phyloP scores from a whole-genome alignment of 352 stramenopile species.

The Phytophthora pisi region DNA sequence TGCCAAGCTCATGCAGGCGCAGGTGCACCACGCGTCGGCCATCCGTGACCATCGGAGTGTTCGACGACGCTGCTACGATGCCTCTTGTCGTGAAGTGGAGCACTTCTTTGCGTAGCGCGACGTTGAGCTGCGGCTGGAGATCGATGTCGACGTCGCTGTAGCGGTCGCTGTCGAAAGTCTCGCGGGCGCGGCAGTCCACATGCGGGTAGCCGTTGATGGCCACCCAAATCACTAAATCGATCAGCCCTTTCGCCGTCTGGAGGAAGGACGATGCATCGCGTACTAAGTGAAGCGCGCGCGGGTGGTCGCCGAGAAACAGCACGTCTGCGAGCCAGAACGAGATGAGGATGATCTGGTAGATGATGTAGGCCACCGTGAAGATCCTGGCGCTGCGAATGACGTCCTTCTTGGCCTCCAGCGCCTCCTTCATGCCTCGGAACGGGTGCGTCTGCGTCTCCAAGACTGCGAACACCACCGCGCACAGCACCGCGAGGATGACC shows the following conservation, averaged over 20 bases:
- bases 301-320: constrained; percentile 45
- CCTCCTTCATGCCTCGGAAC: constrained; percentile 78
- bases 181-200: constrained; percentile 36
- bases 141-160: constrained; percentile 84
- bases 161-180: constrained; percentile 51
- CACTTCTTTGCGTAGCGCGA: constrained; percentile 86
- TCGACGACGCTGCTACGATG: constrained; percentile 78
- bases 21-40: constrained; percentile 67
- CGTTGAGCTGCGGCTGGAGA: constrained; percentile 86
- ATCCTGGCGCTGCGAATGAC: constrained; percentile 83
- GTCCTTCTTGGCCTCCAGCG: constrained; percentile 77
- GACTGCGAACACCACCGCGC: constrained; percentile 63
- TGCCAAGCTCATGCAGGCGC: constrained; percentile 80
- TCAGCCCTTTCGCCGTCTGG: constrained; percentile 76
- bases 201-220: constrained; percentile 65
- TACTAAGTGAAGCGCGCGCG: constrained; percentile 39
- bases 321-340: constrained; percentile 77
- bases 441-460: constrained; percentile 77
- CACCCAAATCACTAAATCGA: constrained; percentile 87
- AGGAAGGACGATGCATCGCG: constrained; percentile 73
- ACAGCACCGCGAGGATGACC: constrained; percentile 74
- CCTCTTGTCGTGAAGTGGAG: constrained; percentile 89
- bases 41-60: constrained; percentile 55
- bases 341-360: constrained; percentile 87
- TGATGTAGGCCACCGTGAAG: constrained; percentile 80